phyloP scores from a whole-genome alignment of 495 filamentous ascomycete genomes.

The Penicillium daleae region DNA sequence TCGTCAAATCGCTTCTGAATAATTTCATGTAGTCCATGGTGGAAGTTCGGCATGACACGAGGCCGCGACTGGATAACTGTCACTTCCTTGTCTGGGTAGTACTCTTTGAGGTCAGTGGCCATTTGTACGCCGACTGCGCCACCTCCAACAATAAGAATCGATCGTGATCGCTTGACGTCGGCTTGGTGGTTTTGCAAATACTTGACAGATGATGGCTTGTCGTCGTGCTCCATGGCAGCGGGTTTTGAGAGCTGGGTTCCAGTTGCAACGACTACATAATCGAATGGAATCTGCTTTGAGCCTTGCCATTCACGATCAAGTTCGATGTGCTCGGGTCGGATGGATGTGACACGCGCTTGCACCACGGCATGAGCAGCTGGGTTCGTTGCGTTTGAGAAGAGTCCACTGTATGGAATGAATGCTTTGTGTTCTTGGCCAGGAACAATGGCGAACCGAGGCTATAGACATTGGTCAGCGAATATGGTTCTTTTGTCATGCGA shows the following conservation, averaged over 20 bases:
- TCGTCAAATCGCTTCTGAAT: constrained; percentile 48
- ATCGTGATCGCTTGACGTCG: constrained; percentile 39
- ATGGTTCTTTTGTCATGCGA: no score
- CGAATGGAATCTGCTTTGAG: constrained; percentile 45
- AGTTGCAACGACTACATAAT: constrained; percentile 52
- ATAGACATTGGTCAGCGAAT: not conserved
- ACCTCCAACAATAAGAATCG: constrained; percentile 61
- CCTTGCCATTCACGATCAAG: constrained; percentile 54
- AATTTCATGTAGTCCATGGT: constrained; percentile 49
- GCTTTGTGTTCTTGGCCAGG: constrained; percentile 57
- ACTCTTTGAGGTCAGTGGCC: constrained; percentile 61
- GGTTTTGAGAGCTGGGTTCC: constrained; percentile 51
- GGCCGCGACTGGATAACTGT: constrained; percentile 60
- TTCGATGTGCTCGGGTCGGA: constrained; percentile 41
- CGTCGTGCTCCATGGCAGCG: constrained; percentile 50
- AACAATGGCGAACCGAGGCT: constrained; percentile 57
- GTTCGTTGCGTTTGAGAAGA: constrained; percentile 41
- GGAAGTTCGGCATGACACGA: constrained; percentile 57
- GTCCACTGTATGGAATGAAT: constrained; percentile 54
- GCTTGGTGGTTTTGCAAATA: constrained; percentile 47
- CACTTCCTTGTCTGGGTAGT: constrained; percentile 61
- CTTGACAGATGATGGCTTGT: constrained; percentile 45
- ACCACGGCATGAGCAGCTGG: constrained; percentile 41
- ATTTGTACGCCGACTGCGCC: constrained; percentile 66
- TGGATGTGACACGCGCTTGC: constrained; percentile 47